Conservation (phyloP, 352 stramenopile species). For the Phytopythium sindhum region DNA sequence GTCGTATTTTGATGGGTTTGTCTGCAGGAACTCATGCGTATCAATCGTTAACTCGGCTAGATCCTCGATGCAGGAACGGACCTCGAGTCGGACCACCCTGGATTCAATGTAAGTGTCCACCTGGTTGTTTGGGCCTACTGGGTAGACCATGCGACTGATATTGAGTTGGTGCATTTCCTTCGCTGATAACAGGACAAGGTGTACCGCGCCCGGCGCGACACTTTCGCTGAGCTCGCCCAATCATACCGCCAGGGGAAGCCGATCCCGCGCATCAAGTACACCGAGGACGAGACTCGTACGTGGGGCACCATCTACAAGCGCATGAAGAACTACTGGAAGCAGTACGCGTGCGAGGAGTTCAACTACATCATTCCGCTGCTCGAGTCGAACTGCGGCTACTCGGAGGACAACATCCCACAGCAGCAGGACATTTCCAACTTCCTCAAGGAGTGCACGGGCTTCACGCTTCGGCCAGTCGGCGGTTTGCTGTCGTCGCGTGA, state of each 20-base stretch:
- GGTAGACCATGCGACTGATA: neutral
- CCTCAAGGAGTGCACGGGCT: constrained; percentile 90
- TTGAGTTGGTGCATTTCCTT: neutral
- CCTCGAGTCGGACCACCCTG: constrained; percentile 93
- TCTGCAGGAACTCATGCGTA: neutral
- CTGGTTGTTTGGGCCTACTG: neutral
- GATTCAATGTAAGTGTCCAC: constrained; percentile 80
- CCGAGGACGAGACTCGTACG: constrained; percentile 88
- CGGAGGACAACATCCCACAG: constrained; percentile 94
- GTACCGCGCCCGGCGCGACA: constrained; percentile 88
- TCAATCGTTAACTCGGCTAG: constrained; percentile 15
- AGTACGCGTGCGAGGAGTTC: constrained; percentile 97
- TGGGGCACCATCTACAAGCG: constrained; percentile 92
- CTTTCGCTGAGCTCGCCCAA: constrained; percentile 87
- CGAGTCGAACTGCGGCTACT: constrained; percentile 94
- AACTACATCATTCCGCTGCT: constrained; percentile 93
- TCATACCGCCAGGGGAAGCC: constrained; percentile 88
- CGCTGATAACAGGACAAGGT: constrained; percentile 53
- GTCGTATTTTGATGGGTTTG: neutral
- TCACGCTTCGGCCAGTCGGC: constrained; percentile 91
- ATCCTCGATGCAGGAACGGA: constrained; percentile 94
- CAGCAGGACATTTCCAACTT: constrained; percentile 94
- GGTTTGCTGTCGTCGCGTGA: constrained; percentile 95
- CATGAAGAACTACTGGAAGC: constrained; percentile 92
- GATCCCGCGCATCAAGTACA: constrained; percentile 95